Evolutionary conservation across 768 basidiomycete species (phyloP), one percentile per base, ranked within the genome.

Genomic region (Kwoniella dendrophila): DNA sequence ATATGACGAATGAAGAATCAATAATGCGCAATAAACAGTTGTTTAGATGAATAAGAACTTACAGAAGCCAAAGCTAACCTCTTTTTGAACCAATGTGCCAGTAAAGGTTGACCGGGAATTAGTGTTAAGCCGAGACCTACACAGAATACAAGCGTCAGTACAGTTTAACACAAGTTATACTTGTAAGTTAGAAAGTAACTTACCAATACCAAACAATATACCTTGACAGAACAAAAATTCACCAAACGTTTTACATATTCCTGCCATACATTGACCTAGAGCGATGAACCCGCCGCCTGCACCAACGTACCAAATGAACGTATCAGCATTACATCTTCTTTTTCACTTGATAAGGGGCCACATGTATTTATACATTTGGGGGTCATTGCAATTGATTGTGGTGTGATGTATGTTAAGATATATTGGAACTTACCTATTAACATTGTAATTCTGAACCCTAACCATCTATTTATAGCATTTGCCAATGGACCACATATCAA

Each of bases 341-440:
- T n/a, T n/a, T n/a, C n/a, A n/a, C n/a, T n/a, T n/a, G n/a, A n/a
- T n/a, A n/a, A n/a, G n/a, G n/a, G n/a, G n/a, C n/a, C n/a, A n/a
- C n/a, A n/a, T n/a, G n/a, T n/a, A n/a, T n/a, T n/a, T n/a, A n/a
- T n/a, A n/a, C n/a, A n/a, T n/a, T n/a, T n/a, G n/a, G n/a, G n/a
- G n/a, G n/a, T n/a, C n/a, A n/a, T n/a, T n/a, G n/a, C n/a, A n/a
- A n/a, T n/a, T n/a, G n/a, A n/a, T n/a, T 49, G 10, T 29, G 26
- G 30, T 12, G 5, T 49, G 22, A 29, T n/a, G 5, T 11, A 49
- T 27, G 22, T 38, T 20, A 14, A 12, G 20, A 71, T 40, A n/a
- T n/a, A n/a, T n/a, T n/a, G 32, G 55, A 59, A 63, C 78, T 66
- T 16, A 75, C 75, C 62, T 48, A 78, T 22, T 56, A 76, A 10